Conservation (phyloP, 164 flowering plant species). For the Chimonanthus praecox region DNA sequence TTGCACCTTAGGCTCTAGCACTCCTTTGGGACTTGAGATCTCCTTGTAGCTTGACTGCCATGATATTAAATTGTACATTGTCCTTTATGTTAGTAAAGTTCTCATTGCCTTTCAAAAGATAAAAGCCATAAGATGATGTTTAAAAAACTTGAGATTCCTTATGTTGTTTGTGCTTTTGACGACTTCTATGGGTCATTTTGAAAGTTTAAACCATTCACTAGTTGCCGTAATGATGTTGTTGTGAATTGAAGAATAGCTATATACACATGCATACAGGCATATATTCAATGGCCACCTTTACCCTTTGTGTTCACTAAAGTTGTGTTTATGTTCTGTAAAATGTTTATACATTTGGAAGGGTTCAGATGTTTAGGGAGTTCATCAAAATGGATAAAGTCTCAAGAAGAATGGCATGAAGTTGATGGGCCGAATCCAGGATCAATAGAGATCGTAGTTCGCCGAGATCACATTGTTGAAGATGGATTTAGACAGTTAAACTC, state of each 20-base stretch:
- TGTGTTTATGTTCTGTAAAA: neutral
- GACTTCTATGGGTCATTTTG: neutral
- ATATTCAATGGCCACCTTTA: neutral
- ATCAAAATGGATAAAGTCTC: constrained; percentile 84
- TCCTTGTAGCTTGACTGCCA: too few species aligned
- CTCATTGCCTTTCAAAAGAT: neutral
- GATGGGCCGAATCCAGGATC: constrained; percentile 71
- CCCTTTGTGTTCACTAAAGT: neutral
- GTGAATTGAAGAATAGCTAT: neutral
- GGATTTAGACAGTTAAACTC: constrained; percentile 81
- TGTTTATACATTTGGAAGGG: constrained; percentile 44
- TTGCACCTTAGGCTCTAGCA: too few species aligned
- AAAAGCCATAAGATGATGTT: neutral
- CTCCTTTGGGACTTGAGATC: too few species aligned
- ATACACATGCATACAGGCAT: too few species aligned
- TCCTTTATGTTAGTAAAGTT: neutral
- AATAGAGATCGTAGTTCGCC: constrained; percentile 78
- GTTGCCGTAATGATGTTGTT: neutral
- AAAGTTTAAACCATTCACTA: neutral
- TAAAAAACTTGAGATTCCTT: neutral
- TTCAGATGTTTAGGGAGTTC: constrained; percentile 95
- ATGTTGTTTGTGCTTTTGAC: neutral
- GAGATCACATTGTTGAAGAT: constrained; percentile 93
- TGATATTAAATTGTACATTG: too few species aligned
- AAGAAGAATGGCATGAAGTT: constrained; percentile 76